These are phyloP conservation scores for Basipetospora chlamydospora DNA, from an alignment of 2,329 filamentous ascomycete genomes.

Conservation along the genomic window DNA sequence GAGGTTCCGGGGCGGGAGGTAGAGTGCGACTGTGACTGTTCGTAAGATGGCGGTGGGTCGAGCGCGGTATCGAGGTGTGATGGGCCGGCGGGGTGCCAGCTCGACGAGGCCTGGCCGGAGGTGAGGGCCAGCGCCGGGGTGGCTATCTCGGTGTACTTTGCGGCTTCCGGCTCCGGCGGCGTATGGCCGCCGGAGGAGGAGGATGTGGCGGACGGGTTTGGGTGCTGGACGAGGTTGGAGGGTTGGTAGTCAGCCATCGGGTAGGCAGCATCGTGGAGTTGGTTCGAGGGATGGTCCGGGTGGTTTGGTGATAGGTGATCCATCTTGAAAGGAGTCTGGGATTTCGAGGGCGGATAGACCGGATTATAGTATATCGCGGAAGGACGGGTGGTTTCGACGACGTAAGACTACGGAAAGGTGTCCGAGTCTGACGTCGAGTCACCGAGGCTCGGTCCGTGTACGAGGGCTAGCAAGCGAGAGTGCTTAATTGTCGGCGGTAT, in stretches of 20 bases:
- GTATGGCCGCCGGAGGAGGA: too few species aligned
- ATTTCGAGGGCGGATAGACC: background rate
- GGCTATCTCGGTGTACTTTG: slow-evolving; percentile 4
- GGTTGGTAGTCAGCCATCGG: slow-evolving; percentile 7
- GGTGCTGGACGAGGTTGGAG: background rate
- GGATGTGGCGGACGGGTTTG: background rate
- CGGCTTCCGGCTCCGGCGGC: too few species aligned
- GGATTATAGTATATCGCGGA: too few species aligned
- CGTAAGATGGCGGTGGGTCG: slow-evolving; percentile 4
- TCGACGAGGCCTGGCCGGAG: slow-evolving; percentile 4
- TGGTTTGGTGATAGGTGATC: slow-evolving; percentile 2
- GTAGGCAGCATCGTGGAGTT: slow-evolving; percentile 8
- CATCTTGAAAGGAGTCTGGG: slow-evolving; percentile 4
- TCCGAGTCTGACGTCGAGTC: too few species aligned
- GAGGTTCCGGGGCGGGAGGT: slow-evolving; percentile 2
- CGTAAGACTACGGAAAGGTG: too few species aligned
- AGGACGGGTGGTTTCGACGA: too few species aligned
- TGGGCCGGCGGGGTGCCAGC: slow-evolving; percentile 2
- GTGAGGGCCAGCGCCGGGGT: slow-evolving; percentile 3
- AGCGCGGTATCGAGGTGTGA: slow-evolving; percentile 4
- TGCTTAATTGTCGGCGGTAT: too few species aligned
- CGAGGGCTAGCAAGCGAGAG: too few species aligned
- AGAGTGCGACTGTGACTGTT: slow-evolving; percentile 1
- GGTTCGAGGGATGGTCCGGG: slow-evolving; percentile 8
- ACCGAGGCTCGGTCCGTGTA: too few species aligned